Evolutionary conservation across 108 stramenopile genomes (phyloP), one percentile per base, ranked within the genome.

Genomic region (Nitzschia inconspicua): DNA sequence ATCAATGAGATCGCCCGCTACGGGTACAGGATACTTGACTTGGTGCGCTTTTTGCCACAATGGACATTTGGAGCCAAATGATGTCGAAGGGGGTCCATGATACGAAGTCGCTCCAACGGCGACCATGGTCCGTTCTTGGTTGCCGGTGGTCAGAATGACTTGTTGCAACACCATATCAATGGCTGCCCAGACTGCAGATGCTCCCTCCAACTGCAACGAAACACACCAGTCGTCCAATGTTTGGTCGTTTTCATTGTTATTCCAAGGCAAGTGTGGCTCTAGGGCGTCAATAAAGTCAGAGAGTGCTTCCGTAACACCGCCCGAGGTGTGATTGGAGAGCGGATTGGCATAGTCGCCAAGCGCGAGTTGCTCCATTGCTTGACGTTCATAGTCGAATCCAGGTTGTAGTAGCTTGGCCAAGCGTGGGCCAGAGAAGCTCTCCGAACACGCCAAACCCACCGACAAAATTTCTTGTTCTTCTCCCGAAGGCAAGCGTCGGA

Each of bases 171-270:
- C 22, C 75, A 83, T 64, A 30, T 83, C 82, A 41, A 83, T 68
- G 4, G 67, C 78, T 0, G 78, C 82, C 69, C 57, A 64, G 13
- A 83, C 75, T 3, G 82, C 78, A 30, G 72, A 77, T 18, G 82
- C 77, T 25, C 81, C 82, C 42, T 83, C 82, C 3, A 76, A 40
- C 44, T 83, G 82, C 55, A 83, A 59, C 6, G 73, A 78, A 30
- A 76, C 54, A 57, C 74, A 79, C 82, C 82, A 83, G 44, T 83
- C 82, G 4, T n/a, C n/a, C n/a, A n/a, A n/a, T n/a, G n/a, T n/a
- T n/a, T n/a, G n/a, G 10, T 46, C 19, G 10, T 54, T 42, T 30
- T 56, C 40, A 20, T 27, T 1, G 7, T 60, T 60, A 16, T 67
- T 48, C 74, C 73, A 78, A 10, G 77, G 82, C 3, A 83, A 49